A percentile compares a stretch with the other conserved stretches of the same genome.
phyloP scores from a whole-genome alignment of 805 yeast species.

The Hemisphaericaspora nanyangensis region DNA sequence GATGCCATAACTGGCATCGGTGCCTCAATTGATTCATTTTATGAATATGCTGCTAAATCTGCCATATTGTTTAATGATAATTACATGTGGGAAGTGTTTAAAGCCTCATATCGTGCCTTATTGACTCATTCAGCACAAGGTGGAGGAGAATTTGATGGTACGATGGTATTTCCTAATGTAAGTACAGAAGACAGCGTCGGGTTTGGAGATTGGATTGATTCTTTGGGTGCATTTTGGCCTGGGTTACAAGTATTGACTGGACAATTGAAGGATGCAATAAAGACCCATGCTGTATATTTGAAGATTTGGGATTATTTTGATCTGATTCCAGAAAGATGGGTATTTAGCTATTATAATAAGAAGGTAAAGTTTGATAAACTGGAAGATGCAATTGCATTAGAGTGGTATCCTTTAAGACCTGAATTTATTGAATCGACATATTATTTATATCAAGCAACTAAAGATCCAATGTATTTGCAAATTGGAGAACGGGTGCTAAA shows the following conservation, averaged over 20 bases:
- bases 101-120: slow-evolving; percentile 55
- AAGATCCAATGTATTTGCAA: slow-evolving; percentile 76
- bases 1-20: slow-evolving; percentile 76
- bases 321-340: slow-evolving; percentile 89
- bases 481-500: slow-evolving; percentile 65
- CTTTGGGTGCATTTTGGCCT: slow-evolving; percentile 84
- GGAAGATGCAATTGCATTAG: slow-evolving; percentile 43
- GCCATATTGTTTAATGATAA: slow-evolving; percentile 66
- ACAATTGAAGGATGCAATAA: slow-evolving; percentile 60
- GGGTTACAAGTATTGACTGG: slow-evolving; percentile 82
- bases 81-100: slow-evolving; percentile 52
- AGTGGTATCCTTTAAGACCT: slow-evolving; percentile 93
- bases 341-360: slow-evolving; percentile 15
- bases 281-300: slow-evolving; percentile 56
- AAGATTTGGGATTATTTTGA: slow-evolving; percentile 80
- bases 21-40: slow-evolving; percentile 88
- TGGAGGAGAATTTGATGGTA: slow-evolving; percentile 17
- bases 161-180: slow-evolving; percentile 53
- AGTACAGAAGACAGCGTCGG: slow-evolving; percentile 49
- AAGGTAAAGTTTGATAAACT: slow-evolving; percentile 1
- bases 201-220: slow-evolving; percentile 72
- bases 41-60: slow-evolving; percentile 81
- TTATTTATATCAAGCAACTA: slow-evolving; percentile 76
- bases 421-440: slow-evolving; percentile 90
- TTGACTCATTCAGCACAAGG: slow-evolving; percentile 36